Percentiles rank a stretch among this genome's conserved stretches.
These are phyloP conservation scores for Hortaea werneckii DNA, from an alignment of 2,329 filamentous ascomycete species.

Conservation along the genomic window DNA sequence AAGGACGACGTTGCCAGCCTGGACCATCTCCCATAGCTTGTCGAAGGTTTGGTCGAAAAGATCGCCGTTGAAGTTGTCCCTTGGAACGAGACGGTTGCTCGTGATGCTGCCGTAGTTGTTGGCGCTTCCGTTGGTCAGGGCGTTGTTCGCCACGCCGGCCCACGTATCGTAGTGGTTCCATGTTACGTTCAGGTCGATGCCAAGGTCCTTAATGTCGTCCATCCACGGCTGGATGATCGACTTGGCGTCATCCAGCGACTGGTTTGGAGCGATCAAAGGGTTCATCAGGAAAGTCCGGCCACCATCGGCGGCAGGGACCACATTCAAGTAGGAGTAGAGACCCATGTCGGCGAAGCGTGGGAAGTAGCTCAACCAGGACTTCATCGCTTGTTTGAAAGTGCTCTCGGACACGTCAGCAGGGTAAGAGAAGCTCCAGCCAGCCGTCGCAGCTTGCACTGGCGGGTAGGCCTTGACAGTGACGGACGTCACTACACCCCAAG, in stretches of 20 bases:
- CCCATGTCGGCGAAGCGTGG: constrained; percentile 10
- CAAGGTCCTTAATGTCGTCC: not conserved
- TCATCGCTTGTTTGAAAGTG: constrained; percentile 7
- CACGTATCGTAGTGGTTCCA: constrained; percentile 3
- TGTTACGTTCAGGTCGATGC: not conserved
- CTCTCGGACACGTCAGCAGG: too few species aligned
- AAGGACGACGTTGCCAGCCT: not conserved
- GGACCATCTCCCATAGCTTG: constrained; percentile 1
- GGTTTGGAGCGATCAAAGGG: constrained; percentile 22
- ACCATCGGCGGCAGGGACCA: not conserved
- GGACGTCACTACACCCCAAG: constrained; percentile 22
- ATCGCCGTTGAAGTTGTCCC: constrained; percentile 4
- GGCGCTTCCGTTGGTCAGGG: constrained; percentile 6
- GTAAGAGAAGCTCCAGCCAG: too few species aligned
- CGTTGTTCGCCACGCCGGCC: constrained; percentile 1
- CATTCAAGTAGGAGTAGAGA: constrained; percentile 6
- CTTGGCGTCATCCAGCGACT: constrained; percentile 2
- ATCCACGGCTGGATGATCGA: constrained; percentile 14
- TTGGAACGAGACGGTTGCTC: constrained; percentile 4
- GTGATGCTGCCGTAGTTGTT: constrained; percentile 4
- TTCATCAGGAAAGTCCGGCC: constrained; percentile 17
- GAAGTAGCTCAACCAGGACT: constrained; percentile 21
- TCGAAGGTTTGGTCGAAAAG: constrained; percentile 4
- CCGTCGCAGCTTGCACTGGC: not conserved
- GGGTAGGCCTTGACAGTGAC: constrained; percentile 7